These are phyloP conservation scores for Cryptococcus sp. DNA, from an alignment of 1,284 basidiomycete species.

Conservation along the genomic window DNA sequence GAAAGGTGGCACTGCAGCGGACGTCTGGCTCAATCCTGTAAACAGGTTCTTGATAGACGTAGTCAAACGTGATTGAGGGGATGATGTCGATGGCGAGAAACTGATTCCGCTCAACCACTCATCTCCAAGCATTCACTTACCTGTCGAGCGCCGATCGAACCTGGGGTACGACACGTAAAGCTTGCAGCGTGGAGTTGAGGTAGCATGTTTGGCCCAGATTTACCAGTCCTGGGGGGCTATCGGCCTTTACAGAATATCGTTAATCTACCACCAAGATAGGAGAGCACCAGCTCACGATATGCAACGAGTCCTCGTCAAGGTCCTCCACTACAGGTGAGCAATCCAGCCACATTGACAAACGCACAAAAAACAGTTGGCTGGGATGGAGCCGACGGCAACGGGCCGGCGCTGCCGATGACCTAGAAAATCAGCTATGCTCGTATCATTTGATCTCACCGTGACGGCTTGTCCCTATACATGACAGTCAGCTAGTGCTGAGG, in stretches of 20 bases:
- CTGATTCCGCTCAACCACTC: slow-evolving; percentile 4
- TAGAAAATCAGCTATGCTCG: slow-evolving; percentile 57
- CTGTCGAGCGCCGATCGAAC: slow-evolving; percentile 67
- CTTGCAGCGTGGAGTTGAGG: slow-evolving; percentile 93
- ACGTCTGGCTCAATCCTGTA: slow-evolving; percentile 69
- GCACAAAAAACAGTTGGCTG: slow-evolving; percentile 70
- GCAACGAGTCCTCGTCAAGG: slow-evolving; percentile 16
- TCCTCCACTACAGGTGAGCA: slow-evolving; percentile 16
- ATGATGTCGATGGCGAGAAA: slow-evolving; percentile 23
- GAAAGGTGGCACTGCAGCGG: slow-evolving; percentile 75
- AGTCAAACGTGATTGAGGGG: slow-evolving; percentile 54
- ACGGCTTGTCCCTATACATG: slow-evolving; percentile 60
- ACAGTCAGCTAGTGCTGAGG: slow-evolving; percentile 22
- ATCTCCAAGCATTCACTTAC: slow-evolving; percentile 54
- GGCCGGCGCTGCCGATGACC: slow-evolving; percentile 90
- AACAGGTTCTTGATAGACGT: slow-evolving; percentile 72
- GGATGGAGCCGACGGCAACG: slow-evolving; percentile 81
- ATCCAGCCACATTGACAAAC: slow-evolving; percentile 56
- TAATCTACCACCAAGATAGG: background rate
- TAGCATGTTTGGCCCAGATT: slow-evolving; percentile 59
- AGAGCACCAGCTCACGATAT: background rate
- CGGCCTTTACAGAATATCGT: slow-evolving; percentile 56
- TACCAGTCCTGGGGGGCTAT: slow-evolving; percentile 50
- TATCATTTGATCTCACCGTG: slow-evolving; percentile 46
- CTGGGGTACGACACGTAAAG: slow-evolving; percentile 86